Conservation (phyloP, 768 basidiomycete genomes). For the Saitozyma sp. region DNA sequence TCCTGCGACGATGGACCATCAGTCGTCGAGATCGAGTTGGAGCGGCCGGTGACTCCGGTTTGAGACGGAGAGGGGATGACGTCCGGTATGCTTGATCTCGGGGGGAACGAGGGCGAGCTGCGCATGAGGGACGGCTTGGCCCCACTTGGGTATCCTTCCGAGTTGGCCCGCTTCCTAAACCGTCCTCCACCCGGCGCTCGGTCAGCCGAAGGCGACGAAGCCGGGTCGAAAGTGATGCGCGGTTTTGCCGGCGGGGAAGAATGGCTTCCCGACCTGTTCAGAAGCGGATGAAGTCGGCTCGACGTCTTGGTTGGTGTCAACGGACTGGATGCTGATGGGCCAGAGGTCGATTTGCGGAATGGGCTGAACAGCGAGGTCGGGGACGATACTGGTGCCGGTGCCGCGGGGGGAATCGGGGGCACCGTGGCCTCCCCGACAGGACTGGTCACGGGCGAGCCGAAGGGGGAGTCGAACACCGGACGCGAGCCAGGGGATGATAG, state of each 20-base stretch:
- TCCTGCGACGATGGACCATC: too few relatives aligned
- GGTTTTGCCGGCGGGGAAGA: slow-evolving; percentile 21
- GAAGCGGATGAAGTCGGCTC: slow-evolving; percentile 16
- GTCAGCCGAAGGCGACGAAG: slow-evolving; percentile 12
- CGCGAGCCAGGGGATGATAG: too few relatives aligned
- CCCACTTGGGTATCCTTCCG: slow-evolving; percentile 1
- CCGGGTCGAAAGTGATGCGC: slow-evolving; percentile 26
- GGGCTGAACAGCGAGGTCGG: not conserved
- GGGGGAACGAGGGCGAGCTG: slow-evolving; percentile 10
- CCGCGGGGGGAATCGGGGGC: too few relatives aligned
- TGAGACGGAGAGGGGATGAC: not conserved
- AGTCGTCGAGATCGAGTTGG: too few relatives aligned
- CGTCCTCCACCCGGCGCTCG: not conserved
- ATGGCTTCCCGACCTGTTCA: slow-evolving; percentile 3
- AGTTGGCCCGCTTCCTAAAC: slow-evolving; percentile 9
- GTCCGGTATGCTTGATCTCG: not conserved
- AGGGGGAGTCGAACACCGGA: slow-evolving; percentile 1
- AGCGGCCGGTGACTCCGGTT: too few relatives aligned
- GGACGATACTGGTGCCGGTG: not conserved
- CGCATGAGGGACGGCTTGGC: not conserved
- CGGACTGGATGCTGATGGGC: not conserved
- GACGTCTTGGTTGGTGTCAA: not conserved
- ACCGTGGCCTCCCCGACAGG: not conserved
- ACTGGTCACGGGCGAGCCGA: slow-evolving; percentile 2
- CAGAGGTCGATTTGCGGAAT: too few relatives aligned